Percentiles rank a stretch among this genome's conserved stretches.
phyloP scores from a whole-genome alignment of 1,284 basidiomycete genomes.

The Fistulina hepatica region DNA sequence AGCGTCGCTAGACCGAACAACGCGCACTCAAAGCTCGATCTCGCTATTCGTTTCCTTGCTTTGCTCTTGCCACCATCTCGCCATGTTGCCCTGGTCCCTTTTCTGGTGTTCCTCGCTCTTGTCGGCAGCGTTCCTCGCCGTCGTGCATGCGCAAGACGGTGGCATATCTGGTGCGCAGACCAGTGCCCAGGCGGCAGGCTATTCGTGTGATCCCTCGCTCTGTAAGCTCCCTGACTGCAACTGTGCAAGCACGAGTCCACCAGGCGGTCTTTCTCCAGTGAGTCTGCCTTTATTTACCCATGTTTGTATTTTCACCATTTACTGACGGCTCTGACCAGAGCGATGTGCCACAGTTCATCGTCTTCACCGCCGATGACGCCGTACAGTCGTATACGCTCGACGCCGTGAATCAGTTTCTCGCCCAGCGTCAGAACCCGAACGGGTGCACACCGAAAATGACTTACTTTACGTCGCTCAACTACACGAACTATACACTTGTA shows the following conservation, averaged over 20 bases:
- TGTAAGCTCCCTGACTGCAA: conserved; percentile 63
- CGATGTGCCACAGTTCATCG: conserved; percentile 60
- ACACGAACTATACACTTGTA: conserved; percentile 71
- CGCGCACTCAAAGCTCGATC: too few relatives aligned
- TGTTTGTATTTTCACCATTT: conserved; percentile 1
- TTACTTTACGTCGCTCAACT: conserved; percentile 63
- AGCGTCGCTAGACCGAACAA: too few relatives aligned
- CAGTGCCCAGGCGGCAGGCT: conserved; percentile 43
- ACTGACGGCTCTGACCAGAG: conserved; percentile 26
- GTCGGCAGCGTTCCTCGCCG: conserved; percentile 2
- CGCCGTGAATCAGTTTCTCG: conserved; percentile 65
- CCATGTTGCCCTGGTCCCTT: too few relatives aligned
- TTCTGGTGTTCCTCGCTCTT: too few relatives aligned
- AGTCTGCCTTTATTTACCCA: conserved; percentile 20
- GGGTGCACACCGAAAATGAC: conserved; percentile 71
- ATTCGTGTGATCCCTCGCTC: conserved; percentile 53
- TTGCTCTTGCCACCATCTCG: too few relatives aligned
- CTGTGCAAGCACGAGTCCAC: conserved; percentile 62
- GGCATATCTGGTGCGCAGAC: conserved; percentile 35
- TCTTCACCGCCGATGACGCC: conserved; percentile 66
- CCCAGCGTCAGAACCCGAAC: conserved; percentile 71
- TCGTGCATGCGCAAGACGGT: conserved; percentile 43
- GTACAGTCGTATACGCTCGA: conserved; percentile 66
- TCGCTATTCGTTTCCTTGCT: too few relatives aligned
- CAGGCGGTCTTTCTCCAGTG: conserved; percentile 55